Percentiles rank a stretch among this genome's conserved stretches.
These are phyloP conservation scores for Ophiostoma novo-ulmi DNA, from an alignment of 2,329 filamentous ascomycete genomes.

Conservation along the genomic window DNA sequence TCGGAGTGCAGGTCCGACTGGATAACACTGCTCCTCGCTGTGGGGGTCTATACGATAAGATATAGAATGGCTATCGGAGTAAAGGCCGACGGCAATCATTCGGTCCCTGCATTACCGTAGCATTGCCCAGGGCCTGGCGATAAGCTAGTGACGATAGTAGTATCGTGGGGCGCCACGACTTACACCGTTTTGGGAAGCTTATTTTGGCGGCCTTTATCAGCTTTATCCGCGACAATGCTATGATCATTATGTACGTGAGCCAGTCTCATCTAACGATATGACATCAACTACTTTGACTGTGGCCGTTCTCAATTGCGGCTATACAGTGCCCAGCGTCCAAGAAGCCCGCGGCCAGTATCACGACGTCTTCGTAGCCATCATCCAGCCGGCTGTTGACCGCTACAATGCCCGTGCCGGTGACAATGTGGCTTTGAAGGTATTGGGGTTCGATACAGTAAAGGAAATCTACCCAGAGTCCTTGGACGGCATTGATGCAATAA, in stretches of 20 bases:
- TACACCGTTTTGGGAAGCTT: constrained; percentile 10
- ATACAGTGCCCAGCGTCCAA: constrained; percentile 15
- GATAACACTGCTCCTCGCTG: neutral
- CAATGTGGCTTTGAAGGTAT: neutral
- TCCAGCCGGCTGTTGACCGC: constrained; percentile 13
- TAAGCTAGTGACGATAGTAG: neutral
- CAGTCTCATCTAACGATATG: neutral
- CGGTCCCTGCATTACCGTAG: neutral
- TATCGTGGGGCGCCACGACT: neutral
- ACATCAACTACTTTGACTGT: neutral
- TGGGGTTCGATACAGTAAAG: constrained; percentile 4
- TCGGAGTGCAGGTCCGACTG: neutral
- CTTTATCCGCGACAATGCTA: neutral
- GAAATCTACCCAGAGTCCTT: constrained; percentile 33
- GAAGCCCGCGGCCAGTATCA: constrained; percentile 19
- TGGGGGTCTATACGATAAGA: neutral
- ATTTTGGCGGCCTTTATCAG: neutral
- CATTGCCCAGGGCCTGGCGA: neutral
- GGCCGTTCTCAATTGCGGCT: constrained; percentile 21
- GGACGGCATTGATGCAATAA: constrained; percentile 34
- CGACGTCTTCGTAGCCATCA: constrained; percentile 10
- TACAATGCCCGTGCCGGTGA: neutral
- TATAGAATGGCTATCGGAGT: neutral
- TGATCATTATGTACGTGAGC: neutral
- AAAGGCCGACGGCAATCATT: neutral